Conservation (phyloP, 1,284 basidiomycete genomes). For the Peniophora sp. region DNA sequence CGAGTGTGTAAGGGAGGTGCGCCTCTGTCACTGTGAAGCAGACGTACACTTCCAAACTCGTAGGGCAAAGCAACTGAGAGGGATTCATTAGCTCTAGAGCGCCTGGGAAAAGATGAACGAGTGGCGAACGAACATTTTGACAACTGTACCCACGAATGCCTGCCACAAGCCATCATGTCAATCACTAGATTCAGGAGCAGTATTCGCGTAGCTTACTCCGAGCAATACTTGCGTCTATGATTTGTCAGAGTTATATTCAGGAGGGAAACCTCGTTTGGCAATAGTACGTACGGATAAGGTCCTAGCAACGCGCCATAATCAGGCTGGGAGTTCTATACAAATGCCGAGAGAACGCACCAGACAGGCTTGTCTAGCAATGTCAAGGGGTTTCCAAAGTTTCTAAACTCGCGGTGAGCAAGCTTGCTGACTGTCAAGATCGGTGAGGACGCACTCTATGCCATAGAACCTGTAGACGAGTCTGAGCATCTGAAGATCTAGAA, state of each 20-base stretch:
- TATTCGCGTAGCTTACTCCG: not conserved
- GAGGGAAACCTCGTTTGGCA: not conserved
- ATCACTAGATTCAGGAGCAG: not conserved
- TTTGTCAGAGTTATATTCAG: not conserved
- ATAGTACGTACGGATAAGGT: not conserved
- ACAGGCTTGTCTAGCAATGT: not conserved
- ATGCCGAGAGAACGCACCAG: not conserved
- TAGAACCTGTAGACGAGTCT: not conserved
- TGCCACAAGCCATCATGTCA: slow-evolving; percentile 15
- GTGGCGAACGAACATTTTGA: slow-evolving; percentile 44
- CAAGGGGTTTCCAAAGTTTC: not conserved
- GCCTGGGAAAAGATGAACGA: not conserved
- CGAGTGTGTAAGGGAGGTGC: slow-evolving; percentile 42
- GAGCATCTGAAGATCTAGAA: not conserved
- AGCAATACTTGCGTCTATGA: not conserved
- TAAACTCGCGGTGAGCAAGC: not conserved
- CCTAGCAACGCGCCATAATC: not conserved
- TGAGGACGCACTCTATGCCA: too few species aligned
- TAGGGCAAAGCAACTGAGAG: slow-evolving; percentile 46
- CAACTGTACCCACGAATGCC: slow-evolving; percentile 49
- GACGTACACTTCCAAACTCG: slow-evolving; percentile 57
- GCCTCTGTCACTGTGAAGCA: slow-evolving; percentile 31
- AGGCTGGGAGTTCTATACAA: not conserved
- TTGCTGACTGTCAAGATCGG: too few species aligned
- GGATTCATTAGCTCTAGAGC: slow-evolving; percentile 1